Percentiles rank a stretch among this genome's conserved stretches.
phyloP scores from a whole-genome alignment of 2,329 filamentous ascomycete species.

The Alternaria consortialis region DNA sequence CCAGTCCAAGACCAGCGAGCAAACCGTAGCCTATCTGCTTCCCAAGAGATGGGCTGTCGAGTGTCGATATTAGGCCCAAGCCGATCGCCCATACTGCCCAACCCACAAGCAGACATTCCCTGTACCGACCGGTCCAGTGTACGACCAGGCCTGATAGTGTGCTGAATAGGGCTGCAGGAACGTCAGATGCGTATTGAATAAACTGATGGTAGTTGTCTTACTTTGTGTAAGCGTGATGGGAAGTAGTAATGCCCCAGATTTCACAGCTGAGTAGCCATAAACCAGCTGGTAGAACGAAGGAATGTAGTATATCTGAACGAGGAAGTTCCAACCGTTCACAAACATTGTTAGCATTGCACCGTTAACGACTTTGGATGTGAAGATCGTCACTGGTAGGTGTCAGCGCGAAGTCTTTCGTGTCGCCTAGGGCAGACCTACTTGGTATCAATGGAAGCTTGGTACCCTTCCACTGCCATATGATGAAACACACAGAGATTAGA shows the following conservation, averaged over 20 bases:
- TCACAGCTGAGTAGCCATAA: constrained; percentile 56
- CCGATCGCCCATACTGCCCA: constrained; percentile 34
- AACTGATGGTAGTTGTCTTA: constrained; percentile 2
- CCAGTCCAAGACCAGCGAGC: constrained; percentile 51
- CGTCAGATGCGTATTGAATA: background rate
- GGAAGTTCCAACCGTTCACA: constrained; percentile 68
- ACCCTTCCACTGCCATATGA: constrained; percentile 67
- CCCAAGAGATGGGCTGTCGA: constrained; percentile 21
- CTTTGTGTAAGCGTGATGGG: constrained; percentile 56
- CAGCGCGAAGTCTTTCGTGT: background rate
- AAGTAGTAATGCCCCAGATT: constrained; percentile 61
- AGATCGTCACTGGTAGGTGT: constrained; percentile 24
- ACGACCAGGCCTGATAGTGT: constrained; percentile 31
- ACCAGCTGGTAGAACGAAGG: constrained; percentile 71
- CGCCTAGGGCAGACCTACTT: constrained; percentile 42
- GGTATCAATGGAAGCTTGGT: constrained; percentile 67
- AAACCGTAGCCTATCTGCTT: constrained; percentile 32
- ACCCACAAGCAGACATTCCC: constrained; percentile 29
- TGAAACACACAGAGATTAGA: constrained; percentile 57
- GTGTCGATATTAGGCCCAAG: constrained; percentile 28
- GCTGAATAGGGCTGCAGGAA: constrained; percentile 25
- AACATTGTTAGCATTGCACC: constrained; percentile 56
- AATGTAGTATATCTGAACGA: constrained; percentile 68
- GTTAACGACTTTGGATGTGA: constrained; percentile 27
- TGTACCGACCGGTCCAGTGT: constrained; percentile 31